Percentiles rank a stretch among this genome's conserved stretches.
These are phyloP conservation scores for Solanum commersonii DNA, from an alignment of 257 asterid genomes.

Conservation along the genomic window DNA sequence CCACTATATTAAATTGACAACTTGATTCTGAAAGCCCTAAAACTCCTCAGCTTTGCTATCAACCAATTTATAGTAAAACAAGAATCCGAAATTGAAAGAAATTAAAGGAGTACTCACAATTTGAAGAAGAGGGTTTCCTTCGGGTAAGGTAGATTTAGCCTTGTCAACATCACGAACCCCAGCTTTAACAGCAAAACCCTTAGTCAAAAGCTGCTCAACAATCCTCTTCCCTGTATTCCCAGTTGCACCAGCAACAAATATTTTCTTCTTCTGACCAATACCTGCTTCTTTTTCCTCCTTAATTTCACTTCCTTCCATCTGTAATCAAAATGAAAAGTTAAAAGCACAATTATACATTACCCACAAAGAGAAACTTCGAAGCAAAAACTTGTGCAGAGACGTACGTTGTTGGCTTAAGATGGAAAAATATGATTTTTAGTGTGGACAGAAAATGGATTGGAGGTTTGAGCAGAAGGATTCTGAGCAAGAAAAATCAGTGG, in stretches of 20 bases:
- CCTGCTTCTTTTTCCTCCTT: slow-evolving; percentile 30
- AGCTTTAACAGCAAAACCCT: slow-evolving; percentile 86
- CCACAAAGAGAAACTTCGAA: not conserved
- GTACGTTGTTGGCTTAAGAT: not conserved
- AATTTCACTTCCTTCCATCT: slow-evolving; percentile 68
- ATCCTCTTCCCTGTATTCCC: slow-evolving; percentile 93
- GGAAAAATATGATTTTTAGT: not conserved
- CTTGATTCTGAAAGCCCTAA: not conserved
- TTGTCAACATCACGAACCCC: slow-evolving; percentile 81
- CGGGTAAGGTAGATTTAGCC: slow-evolving; percentile 60
- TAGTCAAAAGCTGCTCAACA: slow-evolving; percentile 82
- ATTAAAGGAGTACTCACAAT: slow-evolving; percentile 37
- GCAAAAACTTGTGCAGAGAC: not conserved
- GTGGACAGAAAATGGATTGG: slow-evolving; percentile 3
- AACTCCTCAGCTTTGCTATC: not conserved
- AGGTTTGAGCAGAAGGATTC: not conserved
- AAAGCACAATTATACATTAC: not conserved
- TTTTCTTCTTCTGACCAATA: slow-evolving; percentile 38
- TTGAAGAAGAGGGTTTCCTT: slow-evolving; percentile 57
- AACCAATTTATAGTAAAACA: not conserved
- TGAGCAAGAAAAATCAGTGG: not conserved
- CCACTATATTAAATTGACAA: not conserved
- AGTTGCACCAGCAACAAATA: slow-evolving; percentile 90
- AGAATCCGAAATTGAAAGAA: not conserved
- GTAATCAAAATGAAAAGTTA: slow-evolving; percentile 2